Base-by-base conservation (phyloP, 225 moss, liverwort and hornwort species). In the Climacium dendroides region DNA sequence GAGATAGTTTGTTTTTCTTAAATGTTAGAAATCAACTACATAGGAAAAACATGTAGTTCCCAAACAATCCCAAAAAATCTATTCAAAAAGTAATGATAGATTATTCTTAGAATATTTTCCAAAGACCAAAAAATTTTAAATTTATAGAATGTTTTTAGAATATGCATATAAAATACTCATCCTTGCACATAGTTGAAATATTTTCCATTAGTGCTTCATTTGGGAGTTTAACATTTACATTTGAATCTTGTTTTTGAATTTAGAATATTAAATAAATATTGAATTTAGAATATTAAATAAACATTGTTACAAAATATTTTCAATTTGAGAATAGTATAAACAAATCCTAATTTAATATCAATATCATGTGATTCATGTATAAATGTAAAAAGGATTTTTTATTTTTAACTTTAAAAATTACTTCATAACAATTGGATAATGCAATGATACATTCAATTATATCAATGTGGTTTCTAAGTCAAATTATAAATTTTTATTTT, bases 51-150 rank as follows among this genome's bases (percentile, higher is more conserved):
- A 45, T 0, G 1, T 32, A 50, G 17, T 50, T 74, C 2, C 3
- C 0, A 20, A 8, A 7, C 3, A 17, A 13, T 0, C 10, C 1
- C 7, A 0, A 5, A 20, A 52, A 52, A 12, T 13, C 5, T 52
- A 74, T 34, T 1, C 20, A 75, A 75, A 23, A 14, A 0, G 4
- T 3, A 52, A n/a, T n/a, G 7, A 35, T 13, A 15, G 1, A 53
- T 35, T 18, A 29, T 29, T 11, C 3, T 10, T 47, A 6, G 2
- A 73, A 30, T 19, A 30, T 19, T 9, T 0, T 72, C 2, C 17
- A 18, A 17, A 45, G 18, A 30, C 2, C 17, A 18, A 17, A 45
- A 29, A 30, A 1, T 30, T 73, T 11, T 0, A 47, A 11, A 47
- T 6, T 35, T 9, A 3, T 8, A 53, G 1, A 53, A 8, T 9